These are phyloP conservation scores for Carallia pectinifolia DNA, from an alignment of 345 rosid species.

Conservation along the genomic window DNA sequence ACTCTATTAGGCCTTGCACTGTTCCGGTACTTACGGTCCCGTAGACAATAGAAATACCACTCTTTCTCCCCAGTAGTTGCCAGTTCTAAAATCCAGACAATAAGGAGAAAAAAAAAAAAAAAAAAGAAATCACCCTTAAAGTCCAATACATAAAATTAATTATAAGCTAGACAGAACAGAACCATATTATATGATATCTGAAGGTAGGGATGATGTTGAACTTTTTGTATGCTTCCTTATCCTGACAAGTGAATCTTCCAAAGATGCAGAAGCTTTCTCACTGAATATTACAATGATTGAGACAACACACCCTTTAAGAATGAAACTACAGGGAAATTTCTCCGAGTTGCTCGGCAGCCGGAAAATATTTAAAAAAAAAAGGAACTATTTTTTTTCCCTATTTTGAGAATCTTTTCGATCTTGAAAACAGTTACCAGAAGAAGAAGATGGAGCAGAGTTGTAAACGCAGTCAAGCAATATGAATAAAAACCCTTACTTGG, in stretches of 20 bases:
- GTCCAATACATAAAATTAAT: not conserved
- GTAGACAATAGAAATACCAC: constrained; percentile 90
- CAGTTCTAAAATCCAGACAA: constrained; percentile 39
- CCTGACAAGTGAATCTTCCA: constrained; percentile 7
- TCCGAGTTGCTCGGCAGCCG: not conserved
- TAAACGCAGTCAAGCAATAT: not conserved
- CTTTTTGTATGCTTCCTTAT: constrained; percentile 6
- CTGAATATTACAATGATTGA: not conserved
- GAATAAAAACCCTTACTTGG: constrained; percentile 61
- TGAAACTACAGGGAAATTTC: constrained; percentile 3
- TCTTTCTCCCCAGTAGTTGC: constrained; percentile 84
- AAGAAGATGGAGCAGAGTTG: not conserved
- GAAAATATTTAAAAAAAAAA: not conserved
- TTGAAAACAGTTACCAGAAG: not conserved
- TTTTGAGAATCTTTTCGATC: not conserved
- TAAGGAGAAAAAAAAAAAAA: not conserved
- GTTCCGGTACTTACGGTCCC: constrained; percentile 89
- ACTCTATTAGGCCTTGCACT: constrained; percentile 91
- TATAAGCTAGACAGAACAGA: not conserved
- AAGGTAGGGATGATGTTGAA: constrained; percentile 7
- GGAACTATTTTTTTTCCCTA: not conserved
- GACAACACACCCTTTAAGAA: not conserved
- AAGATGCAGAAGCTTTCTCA: not conserved
- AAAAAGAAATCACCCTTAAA: not conserved
- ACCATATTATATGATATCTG: not conserved